Conservation (phyloP, 129 eudicot genomes). For the Daucus carota region DNA sequence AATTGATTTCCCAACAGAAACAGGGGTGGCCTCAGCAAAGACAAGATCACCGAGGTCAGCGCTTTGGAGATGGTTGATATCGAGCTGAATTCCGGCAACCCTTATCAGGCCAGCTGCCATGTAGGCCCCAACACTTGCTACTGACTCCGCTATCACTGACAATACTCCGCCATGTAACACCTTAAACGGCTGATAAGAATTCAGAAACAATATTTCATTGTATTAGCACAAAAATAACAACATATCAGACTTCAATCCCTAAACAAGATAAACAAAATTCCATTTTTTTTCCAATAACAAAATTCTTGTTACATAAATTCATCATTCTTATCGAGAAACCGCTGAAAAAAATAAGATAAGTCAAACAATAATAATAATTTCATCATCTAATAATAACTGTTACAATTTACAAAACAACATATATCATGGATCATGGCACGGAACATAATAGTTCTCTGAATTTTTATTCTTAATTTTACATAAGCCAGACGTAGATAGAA, state of each 20-base stretch:
- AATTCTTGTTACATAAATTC: no score
- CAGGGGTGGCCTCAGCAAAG: constrained; percentile 64
- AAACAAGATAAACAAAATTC: no score
- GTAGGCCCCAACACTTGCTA: constrained; percentile 85
- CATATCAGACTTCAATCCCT: not conserved
- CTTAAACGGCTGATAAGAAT: constrained; percentile 49
- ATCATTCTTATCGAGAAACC: no score
- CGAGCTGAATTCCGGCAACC: constrained; percentile 80
- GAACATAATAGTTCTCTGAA: no score
- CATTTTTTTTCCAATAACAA: no score
- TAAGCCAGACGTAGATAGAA: no score
- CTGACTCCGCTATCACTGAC: constrained; percentile 64
- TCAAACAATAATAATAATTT: no score
- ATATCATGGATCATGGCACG: no score
- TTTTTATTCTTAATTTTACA: no score
- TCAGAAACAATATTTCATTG: not conserved
- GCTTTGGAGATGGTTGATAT: constrained; percentile 63
- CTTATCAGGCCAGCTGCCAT: constrained; percentile 67
- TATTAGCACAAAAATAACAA: not conserved
- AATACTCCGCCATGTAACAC: constrained; percentile 92
- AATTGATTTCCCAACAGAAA: constrained; percentile 16
- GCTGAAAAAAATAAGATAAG: no score
- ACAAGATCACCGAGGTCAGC: constrained; percentile 75
- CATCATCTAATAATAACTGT: no score
- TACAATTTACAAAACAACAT: no score